Evolutionary conservation across 2,329 filamentous ascomycete genomes (phyloP).

Genomic region (Lecanoromycetidae sp.): DNA sequence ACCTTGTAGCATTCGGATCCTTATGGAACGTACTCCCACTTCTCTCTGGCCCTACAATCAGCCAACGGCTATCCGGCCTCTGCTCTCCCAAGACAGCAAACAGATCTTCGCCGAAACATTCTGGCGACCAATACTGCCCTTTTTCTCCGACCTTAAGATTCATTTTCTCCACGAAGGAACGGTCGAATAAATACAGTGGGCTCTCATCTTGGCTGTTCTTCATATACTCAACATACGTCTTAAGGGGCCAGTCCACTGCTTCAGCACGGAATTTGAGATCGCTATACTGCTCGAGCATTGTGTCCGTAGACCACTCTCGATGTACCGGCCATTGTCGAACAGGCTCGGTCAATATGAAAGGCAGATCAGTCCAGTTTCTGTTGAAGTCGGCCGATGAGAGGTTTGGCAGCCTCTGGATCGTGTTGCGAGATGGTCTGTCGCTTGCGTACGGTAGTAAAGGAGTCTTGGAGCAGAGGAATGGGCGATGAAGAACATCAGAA

Average conservation of each 20-base stretch:
- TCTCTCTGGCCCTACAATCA: constrained; percentile 76
- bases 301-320: constrained; percentile 59
- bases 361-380: constrained; percentile 60
- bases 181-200: constrained; percentile 85
- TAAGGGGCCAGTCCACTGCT: constrained; percentile 80
- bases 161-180: constrained; percentile 80
- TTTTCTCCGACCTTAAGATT: constrained; percentile 47
- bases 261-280: constrained; percentile 71
- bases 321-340: constrained; percentile 73
- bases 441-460: constrained; percentile 52
- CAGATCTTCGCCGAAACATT: constrained; percentile 75
- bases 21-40: constrained; percentile 95
- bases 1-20: constrained; percentile 49
- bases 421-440: constrained; percentile 60
- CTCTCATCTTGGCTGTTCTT: constrained; percentile 68
- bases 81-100: constrained; percentile 67
- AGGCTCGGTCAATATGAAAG: constrained; percentile 75
- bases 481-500: constrained; percentile 80
- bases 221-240: constrained; percentile 77
- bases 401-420: constrained; percentile 57
- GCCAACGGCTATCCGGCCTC: constrained; percentile 79
- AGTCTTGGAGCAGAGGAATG: constrained; percentile 78
- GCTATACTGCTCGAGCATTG: constrained; percentile 51
- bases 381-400: constrained; percentile 64
- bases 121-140: constrained; percentile 62